Conservation (phyloP, 768 basidiomycete species). For the Lentinula guzmanii region DNA sequence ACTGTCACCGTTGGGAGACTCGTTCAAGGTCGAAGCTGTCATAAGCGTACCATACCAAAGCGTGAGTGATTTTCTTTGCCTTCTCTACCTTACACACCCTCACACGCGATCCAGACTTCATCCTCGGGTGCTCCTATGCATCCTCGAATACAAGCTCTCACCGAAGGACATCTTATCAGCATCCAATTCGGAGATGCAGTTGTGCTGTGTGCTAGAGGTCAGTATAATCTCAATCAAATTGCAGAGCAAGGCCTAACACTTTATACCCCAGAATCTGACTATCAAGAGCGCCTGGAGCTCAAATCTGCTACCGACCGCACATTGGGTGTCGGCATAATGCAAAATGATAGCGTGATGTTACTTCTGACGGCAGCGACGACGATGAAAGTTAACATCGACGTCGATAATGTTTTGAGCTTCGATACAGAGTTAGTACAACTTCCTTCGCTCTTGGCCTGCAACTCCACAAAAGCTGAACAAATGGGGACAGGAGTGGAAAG, state of each 20-base stretch:
- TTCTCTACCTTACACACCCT: not conserved
- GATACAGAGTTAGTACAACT: constrained; percentile 49
- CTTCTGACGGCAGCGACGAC: constrained; percentile 64
- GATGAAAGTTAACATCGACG: constrained; percentile 59
- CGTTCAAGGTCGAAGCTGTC: constrained; percentile 42
- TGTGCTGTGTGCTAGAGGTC: constrained; percentile 65
- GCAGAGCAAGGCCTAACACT: not conserved
- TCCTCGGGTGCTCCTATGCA: constrained; percentile 66
- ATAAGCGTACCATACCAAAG: constrained; percentile 71
- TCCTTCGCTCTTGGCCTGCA: not conserved
- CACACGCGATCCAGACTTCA: constrained; percentile 39
- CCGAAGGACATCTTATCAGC: constrained; percentile 51
- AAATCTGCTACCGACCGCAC: constrained; percentile 64
- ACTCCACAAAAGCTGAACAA: not conserved
- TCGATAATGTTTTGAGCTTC: constrained; percentile 56
- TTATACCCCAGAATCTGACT: constrained; percentile 52
- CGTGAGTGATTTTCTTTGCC: constrained; percentile 32
- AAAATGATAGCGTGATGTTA: constrained; percentile 42
- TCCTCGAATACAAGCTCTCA: constrained; percentile 57
- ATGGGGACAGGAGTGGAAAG: constrained; percentile 35
- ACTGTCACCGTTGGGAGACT: constrained; percentile 34
- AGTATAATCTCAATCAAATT: not conserved
- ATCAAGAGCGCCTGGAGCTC: constrained; percentile 65
- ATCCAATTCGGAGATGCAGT: constrained; percentile 77
- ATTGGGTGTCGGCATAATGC: constrained; percentile 60